Evolutionary conservation across 805 yeast species (phyloP), one percentile per base, ranked within the genome.

Genomic region (Diddensiella caesifluorescens): DNA sequence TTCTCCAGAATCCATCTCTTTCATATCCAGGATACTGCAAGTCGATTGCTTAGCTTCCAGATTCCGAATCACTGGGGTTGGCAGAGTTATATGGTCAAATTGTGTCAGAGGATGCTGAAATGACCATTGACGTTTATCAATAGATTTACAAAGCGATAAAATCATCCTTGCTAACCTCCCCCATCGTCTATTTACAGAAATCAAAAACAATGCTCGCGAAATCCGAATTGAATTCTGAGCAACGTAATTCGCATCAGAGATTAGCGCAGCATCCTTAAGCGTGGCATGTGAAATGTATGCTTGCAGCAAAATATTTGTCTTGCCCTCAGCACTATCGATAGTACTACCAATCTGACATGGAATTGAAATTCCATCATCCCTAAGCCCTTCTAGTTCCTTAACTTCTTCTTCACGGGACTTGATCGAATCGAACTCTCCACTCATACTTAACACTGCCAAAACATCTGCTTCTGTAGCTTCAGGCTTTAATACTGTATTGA

Each of bases 201-300:
- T 79, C 48, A 89, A 65, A 53, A 92, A 88, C 37, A 94, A 68
- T 0, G 98, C 96, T 20, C 97, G 75, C 51, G 95, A 78, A 25
- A 92, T 90, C 68, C 99, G 79, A 1, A 90, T 87, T 3, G 97
- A 75, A 56, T 92, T 92, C 56, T 92, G 98, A 1, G 97, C 97
- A 43, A 92, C 95, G 59, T 92, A 92, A 48, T 86, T 83, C 37
- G 85, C 72, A 61, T 92, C 98, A 0, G 97, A 86, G 2, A 76
- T 68, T 45, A 92, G 67, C 0, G 98, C 83, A 3, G 95, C 79
- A 44, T 87, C 95, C 44, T 73, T 76, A 27, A 89, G 75, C 7
- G 61, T 53, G 1, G 87, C 78, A 44, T 80, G 78, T 0, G 97
- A 87, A 22, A 92, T 83, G 59, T 73, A 94, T 0, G 97, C 80